Evolutionary conservation across 2,329 filamentous ascomycete genomes (phyloP), one percentile per base, ranked within the genome.

Genomic region (Emydomyces testavorans): DNA sequence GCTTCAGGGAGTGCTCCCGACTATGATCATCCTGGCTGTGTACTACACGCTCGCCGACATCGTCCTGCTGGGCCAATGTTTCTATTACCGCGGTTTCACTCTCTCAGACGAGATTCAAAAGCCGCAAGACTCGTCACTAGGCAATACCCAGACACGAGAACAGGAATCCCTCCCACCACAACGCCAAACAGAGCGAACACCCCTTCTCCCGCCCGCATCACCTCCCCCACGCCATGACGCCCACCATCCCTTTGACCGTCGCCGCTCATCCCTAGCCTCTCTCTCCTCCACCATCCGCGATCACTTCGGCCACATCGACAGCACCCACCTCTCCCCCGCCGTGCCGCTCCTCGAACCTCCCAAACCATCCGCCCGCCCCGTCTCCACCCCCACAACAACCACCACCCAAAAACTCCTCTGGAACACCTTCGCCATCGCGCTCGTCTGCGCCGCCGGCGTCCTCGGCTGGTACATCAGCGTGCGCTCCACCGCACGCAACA

Each of bases 31-130:
- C 46, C 73, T 95, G n/a, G 89, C 89, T 10, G 77, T 94, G 13
- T 94, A 94, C 65, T 94, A 96, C 63, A 93, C 89, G 13, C 75
- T 94, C 31, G 88, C 88, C 52, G 90, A 96, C 61, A 77, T 95
- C 35, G 87, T 96, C 1, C 74, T 98, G 1, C 71, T 96, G 0
- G 75, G 73, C 0, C 92, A 98, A 67, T 94, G 86, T 66, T 94
- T 96, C 71, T 96, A 94, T 71, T 98, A 98, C 66, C 80, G 85
- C 45, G 89, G 89, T 2, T 92, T 94, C 46, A 69, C 62, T 3
- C 51, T 69, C 15, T 60, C 55, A 16, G 54, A 52, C 6, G 53
- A 58, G 2, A 50, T 52, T 20, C 52, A 47, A 11, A 42, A 48
- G 28, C 26, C 15, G 7, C 38, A 38, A 26, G n/a, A 7, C 18